Evolutionary conservation across 106 monocot genomes (phyloP).

Genomic region (Dendrobium chrysotoxum): DNA sequence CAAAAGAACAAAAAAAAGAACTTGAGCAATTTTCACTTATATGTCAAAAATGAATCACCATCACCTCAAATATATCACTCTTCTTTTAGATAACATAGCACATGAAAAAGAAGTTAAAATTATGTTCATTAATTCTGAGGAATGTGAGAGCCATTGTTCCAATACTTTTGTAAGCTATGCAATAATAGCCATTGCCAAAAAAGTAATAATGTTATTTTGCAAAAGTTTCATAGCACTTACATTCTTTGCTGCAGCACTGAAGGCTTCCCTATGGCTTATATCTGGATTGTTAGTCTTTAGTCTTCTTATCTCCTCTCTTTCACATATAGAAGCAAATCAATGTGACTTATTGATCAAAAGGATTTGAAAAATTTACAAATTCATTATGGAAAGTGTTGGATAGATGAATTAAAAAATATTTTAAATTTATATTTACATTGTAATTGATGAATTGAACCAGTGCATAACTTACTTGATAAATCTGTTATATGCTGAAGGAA

Average conservation of each 20-base stretch:
- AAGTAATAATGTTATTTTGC: too few species aligned
- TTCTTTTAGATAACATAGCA: too few species aligned
- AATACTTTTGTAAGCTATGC: too few species aligned
- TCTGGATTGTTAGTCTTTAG: constrained; percentile 89
- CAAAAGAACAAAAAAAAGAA: too few species aligned
- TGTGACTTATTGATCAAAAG: background rate
- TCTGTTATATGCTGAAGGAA: constrained; percentile 88
- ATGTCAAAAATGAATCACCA: too few species aligned
- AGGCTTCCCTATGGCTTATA: constrained; percentile 91
- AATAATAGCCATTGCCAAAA: too few species aligned
- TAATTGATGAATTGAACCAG: background rate
- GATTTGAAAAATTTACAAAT: background rate
- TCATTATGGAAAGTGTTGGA: background rate
- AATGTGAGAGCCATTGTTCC: too few species aligned
- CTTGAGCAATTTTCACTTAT: too few species aligned
- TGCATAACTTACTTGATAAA: constrained; percentile 73
- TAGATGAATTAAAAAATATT: background rate
- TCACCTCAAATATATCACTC: too few species aligned
- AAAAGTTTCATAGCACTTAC: constrained; percentile 25
- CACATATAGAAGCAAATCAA: background rate
- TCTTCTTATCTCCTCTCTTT: constrained; percentile 91
- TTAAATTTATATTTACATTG: too few species aligned
- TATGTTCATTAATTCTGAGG: too few species aligned
- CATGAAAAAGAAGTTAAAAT: too few species aligned
- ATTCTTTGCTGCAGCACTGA: constrained; percentile 94